phyloP scores from a whole-genome alignment of 164 flowering plant genomes.

The Dillenia turbinata region DNA sequence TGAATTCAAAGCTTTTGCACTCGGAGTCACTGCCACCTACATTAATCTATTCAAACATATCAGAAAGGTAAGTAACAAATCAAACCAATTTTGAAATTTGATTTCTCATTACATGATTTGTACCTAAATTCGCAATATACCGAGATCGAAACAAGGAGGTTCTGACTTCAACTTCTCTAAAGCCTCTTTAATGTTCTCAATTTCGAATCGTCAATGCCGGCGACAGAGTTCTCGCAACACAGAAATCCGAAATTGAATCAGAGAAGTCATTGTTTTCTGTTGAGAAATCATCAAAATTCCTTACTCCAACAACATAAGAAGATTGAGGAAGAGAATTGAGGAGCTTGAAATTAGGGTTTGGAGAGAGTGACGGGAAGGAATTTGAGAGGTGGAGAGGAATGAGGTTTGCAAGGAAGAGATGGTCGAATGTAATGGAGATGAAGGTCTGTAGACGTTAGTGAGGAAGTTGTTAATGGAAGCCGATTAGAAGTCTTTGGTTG shows the following conservation, averaged over 20 bases:
- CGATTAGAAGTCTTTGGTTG: no score
- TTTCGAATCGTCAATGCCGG: slow-evolving; percentile 76
- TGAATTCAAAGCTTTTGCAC: slow-evolving; percentile 62
- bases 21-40: slow-evolving; percentile 83
- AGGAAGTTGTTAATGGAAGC: no score
- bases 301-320: slow-evolving; percentile 10
- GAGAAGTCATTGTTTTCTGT: slow-evolving; percentile 12
- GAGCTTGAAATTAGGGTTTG: slow-evolving; percentile 19
- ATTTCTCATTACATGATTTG: neutral
- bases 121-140: slow-evolving; percentile 78
- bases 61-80: no score
- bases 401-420: neutral
- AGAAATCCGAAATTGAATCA: slow-evolving; percentile 48
- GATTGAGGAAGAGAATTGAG: neutral
- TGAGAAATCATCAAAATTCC: slow-evolving; percentile 23
- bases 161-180: slow-evolving; percentile 47
- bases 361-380: neutral
- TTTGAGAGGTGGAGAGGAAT: neutral
- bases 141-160: slow-evolving; percentile 50
- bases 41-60: neutral
- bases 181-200: slow-evolving; percentile 49
- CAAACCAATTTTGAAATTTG: neutral
- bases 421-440: no score
- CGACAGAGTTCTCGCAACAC: slow-evolving; percentile 53
- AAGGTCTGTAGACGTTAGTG: no score